Conservation (phyloP, 1,284 basidiomycete genomes). For the Microbotryomycetes sp. region DNA sequence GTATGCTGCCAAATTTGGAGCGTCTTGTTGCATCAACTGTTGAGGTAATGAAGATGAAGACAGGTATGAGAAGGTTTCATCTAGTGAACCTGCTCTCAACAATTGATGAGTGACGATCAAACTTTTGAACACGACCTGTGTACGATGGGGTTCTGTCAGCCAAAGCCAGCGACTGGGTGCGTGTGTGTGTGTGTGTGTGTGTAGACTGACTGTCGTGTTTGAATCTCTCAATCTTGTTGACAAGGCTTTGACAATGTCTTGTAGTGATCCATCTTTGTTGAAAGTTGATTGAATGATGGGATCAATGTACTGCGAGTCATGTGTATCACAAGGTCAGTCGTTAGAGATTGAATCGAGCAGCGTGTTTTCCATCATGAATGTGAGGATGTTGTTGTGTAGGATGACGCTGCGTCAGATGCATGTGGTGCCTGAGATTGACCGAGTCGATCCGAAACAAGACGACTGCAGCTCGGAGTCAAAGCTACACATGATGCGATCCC, state of each 20-base stretch:
- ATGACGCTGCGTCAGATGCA: no score
- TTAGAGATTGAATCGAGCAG: no score
- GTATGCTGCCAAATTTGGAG: slow-evolving; percentile 80
- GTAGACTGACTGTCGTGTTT: slow-evolving; percentile 67
- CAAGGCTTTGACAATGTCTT: slow-evolving; percentile 85
- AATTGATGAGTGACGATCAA: slow-evolving; percentile 91
- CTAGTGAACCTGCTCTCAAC: slow-evolving; percentile 87
- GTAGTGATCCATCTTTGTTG: slow-evolving; percentile 81
- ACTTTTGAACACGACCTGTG: slow-evolving; percentile 89
- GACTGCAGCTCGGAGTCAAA: no score
- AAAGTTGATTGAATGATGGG: slow-evolving; percentile 91
- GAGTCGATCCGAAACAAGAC: no score
- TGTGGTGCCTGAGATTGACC: no score
- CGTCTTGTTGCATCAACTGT: slow-evolving; percentile 49
- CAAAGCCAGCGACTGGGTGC: slow-evolving; percentile 54
- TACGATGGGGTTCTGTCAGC: slow-evolving; percentile 57
- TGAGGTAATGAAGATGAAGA: slow-evolving; percentile 13
- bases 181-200: background rate
- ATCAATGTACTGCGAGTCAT: slow-evolving; percentile 55
- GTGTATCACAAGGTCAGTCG: slow-evolving; percentile 10
- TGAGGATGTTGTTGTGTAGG: no score
- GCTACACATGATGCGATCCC: no score
- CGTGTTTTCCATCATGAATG: no score
- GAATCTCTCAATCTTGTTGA: slow-evolving; percentile 77
- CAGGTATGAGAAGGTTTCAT: slow-evolving; percentile 61